Evolutionary conservation across 352 stramenopile genomes (phyloP).

Genomic region (Phytophthora meadii): DNA sequence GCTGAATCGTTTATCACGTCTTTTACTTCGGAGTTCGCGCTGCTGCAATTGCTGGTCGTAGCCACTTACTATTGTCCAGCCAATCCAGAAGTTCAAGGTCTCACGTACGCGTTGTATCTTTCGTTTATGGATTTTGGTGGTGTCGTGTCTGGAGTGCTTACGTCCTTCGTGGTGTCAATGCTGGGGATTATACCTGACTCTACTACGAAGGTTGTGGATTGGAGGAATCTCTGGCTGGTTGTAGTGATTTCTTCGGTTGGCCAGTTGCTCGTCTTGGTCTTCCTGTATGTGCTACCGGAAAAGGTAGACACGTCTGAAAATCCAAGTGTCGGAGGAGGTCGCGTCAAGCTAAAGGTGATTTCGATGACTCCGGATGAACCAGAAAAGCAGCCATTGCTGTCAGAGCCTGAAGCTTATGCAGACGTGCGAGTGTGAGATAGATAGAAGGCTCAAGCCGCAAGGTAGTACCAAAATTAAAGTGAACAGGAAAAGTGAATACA

Average conservation of each 20-base stretch:
- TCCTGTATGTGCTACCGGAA: conserved; percentile 73
- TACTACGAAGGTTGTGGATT: conserved; percentile 62
- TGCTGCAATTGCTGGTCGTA: conserved; percentile 83
- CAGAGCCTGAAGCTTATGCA: conserved; percentile 31
- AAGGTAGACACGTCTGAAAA: conserved; percentile 51
- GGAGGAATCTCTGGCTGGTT: conserved; percentile 65
- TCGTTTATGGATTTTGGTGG: conserved; percentile 90
- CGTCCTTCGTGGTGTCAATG: conserved; percentile 55
- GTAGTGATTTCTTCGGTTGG: conserved; percentile 62
- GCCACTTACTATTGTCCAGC: conserved; percentile 83
- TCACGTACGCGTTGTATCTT: conserved; percentile 84
- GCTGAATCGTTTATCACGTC: conserved; percentile 79
- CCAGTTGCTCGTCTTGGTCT: conserved; percentile 74
- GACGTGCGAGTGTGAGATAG: conserved; percentile 33
- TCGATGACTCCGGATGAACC: conserved; percentile 19
- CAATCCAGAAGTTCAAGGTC: conserved; percentile 59
- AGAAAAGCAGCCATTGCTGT: conserved; percentile 60
- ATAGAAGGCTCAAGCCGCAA: background rate
- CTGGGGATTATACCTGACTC: conserved; percentile 71
- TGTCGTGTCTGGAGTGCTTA: conserved; percentile 71
- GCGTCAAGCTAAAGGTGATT: conserved; percentile 22
- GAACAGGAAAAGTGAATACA: no score
- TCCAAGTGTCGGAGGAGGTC: conserved; percentile 1
- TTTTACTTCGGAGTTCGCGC: conserved; percentile 82
- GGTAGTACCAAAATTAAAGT: background rate